Evolutionary conservation across 2,329 filamentous ascomycete genomes (phyloP).

Genomic region (Pestalotiopsis sp.): DNA sequence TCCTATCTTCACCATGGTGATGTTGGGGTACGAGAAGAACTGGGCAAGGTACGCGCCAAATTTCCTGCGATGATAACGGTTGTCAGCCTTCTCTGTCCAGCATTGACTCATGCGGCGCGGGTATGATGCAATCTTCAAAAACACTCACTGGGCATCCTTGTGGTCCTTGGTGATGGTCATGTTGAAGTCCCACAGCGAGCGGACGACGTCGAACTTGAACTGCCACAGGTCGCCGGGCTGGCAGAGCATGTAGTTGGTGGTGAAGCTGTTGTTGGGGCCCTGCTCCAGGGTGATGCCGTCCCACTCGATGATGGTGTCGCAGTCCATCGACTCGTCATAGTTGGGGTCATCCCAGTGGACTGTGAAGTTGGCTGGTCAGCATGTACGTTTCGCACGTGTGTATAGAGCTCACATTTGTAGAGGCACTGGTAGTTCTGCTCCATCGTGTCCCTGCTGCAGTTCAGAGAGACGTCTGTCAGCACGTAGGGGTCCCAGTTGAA

Average conservation of each 20-base stretch:
- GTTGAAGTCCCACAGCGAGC: conserved; percentile 8
- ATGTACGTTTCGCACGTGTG: neutral
- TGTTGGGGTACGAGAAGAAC: conserved; percentile 12
- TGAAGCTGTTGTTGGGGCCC: conserved; percentile 30
- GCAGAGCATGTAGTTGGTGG: conserved; percentile 16
- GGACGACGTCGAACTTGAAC: conserved; percentile 9
- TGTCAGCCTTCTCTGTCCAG: neutral
- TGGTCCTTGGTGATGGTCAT: conserved; percentile 6
- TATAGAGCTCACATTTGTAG: conserved; percentile 11
- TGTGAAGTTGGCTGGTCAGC: neutral
- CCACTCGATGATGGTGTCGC: conserved; percentile 25
- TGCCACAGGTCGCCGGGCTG: conserved; percentile 12
- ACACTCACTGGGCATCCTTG: conserved; percentile 13
- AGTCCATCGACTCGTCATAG: conserved; percentile 16
- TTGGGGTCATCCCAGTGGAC: conserved; percentile 17
- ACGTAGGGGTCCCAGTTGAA: conserved; percentile 12
- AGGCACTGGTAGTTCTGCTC: conserved; percentile 9
- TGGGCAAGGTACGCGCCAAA: neutral
- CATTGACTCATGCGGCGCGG: too few relatives aligned
- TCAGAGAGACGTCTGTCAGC: conserved; percentile 5
- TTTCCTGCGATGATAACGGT: neutral
- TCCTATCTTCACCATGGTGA: conserved; percentile 7
- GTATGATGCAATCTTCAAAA: neutral
- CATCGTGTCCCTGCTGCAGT: conserved; percentile 9
- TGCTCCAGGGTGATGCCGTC: conserved; percentile 22